These are phyloP conservation scores for Boletus tylopilopsis DNA, from an alignment of 768 basidiomycete genomes.

Conservation along the genomic window DNA sequence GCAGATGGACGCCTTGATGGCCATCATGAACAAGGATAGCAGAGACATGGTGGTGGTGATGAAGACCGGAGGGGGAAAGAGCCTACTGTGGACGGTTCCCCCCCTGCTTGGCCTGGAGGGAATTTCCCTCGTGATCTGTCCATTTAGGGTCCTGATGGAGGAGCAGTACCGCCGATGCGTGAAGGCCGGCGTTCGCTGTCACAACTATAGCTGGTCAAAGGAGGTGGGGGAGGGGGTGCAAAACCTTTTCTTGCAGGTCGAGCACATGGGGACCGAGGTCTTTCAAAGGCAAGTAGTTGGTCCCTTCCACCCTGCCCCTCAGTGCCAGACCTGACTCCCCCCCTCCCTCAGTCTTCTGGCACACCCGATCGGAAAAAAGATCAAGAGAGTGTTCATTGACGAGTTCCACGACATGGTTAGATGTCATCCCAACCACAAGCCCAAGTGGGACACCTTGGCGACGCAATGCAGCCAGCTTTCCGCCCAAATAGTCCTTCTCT, in stretches of 20 bases:
- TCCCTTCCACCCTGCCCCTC: too few species aligned
- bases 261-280: not conserved
- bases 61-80: not conserved
- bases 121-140: not conserved
- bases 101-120: not conserved
- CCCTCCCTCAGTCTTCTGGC: not conserved
- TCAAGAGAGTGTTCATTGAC: not conserved
- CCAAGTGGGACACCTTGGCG: not conserved
- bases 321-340: too few species aligned
- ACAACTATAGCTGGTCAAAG: not conserved
- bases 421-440: not conserved
- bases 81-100: not conserved
- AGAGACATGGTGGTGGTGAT: not conserved
- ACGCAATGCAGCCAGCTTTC: not conserved
- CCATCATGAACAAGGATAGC: not conserved
- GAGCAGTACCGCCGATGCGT: not conserved
- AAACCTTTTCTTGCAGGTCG: not conserved
- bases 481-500: not conserved
- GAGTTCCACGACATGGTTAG: not conserved
- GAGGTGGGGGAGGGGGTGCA: not conserved
- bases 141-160: not conserved
- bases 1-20: not conserved
- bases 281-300: not conserved
- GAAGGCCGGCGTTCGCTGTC: not conserved
- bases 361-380: not conserved